Percentiles rank a stretch among this genome's conserved stretches.
Conservation (phyloP, 148 eudicot genomes). For the Camellia lanceoleosa region DNA sequence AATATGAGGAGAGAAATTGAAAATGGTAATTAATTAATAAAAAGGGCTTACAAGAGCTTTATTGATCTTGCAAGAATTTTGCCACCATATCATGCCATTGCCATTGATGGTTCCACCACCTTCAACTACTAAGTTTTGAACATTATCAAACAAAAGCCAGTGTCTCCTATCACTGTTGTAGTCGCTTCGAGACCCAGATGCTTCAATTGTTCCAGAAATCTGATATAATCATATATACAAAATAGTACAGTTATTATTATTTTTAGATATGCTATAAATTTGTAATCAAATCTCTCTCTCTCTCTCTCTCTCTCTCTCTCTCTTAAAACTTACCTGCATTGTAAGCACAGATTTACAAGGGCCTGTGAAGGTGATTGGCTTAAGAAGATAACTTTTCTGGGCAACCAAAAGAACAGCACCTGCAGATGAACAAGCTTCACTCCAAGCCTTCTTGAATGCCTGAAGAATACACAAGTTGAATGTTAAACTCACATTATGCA, state of each 20-base stretch:
- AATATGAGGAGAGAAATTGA: not conserved
- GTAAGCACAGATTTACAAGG: constrained; percentile 53
- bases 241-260: not conserved
- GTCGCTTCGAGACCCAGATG: constrained; percentile 44
- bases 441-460: constrained; percentile 75
- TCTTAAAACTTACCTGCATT: constrained; percentile 35
- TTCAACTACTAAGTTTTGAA: constrained; percentile 37
- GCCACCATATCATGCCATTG: constrained; percentile 78
- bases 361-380: constrained; percentile 54
- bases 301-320: constrained; percentile 1
- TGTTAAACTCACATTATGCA: not conserved
- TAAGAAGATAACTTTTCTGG: constrained; percentile 46
- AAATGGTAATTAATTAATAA: not conserved
- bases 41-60: constrained; percentile 37
- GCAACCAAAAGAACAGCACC: constrained; percentile 38
- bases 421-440: constrained; percentile 47
- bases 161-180: constrained; percentile 40
- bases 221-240: constrained; percentile 13
- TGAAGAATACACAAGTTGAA: constrained; percentile 6
- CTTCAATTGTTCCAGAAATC: constrained; percentile 58
- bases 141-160: constrained; percentile 48
- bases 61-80: constrained; percentile 72
- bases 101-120: constrained; percentile 74
- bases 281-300: not conserved
- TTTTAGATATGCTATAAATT: not conserved